These are phyloP conservation scores for Globisporangium barbulae DNA, from an alignment of 352 stramenopile species.

Conservation along the genomic window DNA sequence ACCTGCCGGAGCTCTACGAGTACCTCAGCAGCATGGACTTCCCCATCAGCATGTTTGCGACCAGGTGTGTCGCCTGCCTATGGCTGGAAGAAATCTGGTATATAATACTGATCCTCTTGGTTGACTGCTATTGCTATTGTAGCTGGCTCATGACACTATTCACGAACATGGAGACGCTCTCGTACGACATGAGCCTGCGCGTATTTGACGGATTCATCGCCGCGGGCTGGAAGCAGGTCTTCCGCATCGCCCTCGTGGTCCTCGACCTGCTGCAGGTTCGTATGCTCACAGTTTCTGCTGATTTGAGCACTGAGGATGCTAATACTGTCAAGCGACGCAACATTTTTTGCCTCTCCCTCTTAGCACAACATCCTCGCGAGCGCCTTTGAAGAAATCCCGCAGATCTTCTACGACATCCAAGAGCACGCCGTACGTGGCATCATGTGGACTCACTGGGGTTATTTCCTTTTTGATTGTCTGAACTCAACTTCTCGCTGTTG, in stretches of 20 bases:
- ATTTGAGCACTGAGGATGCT: neutral
- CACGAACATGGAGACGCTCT: constrained; percentile 68
- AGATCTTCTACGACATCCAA: constrained; percentile 73
- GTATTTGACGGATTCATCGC: constrained; percentile 67
- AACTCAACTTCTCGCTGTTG: too few species aligned
- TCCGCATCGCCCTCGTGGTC: constrained; percentile 59
- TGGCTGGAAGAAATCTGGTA: neutral
- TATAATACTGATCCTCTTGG: neutral
- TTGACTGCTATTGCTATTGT: neutral
- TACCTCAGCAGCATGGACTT: constrained; percentile 64
- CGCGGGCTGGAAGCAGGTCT: constrained; percentile 70
- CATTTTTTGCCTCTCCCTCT: neutral
- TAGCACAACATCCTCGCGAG: constrained; percentile 55
- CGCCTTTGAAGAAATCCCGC: constrained; percentile 67
- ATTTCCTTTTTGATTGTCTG: too few species aligned
- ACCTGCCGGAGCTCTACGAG: constrained; percentile 36
- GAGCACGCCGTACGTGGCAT: constrained; percentile 41
- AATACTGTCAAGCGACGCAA: neutral
- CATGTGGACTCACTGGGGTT: neutral
- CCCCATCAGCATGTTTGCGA: constrained; percentile 64
- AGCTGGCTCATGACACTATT: constrained; percentile 87
- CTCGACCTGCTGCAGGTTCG: constrained; percentile 47
- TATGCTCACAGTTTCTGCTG: neutral
- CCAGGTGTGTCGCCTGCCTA: constrained; percentile 29
- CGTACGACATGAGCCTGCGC: constrained; percentile 52